These are phyloP conservation scores for Paraleonurus japonicus DNA, from an alignment of 257 asterid species.

Conservation along the genomic window DNA sequence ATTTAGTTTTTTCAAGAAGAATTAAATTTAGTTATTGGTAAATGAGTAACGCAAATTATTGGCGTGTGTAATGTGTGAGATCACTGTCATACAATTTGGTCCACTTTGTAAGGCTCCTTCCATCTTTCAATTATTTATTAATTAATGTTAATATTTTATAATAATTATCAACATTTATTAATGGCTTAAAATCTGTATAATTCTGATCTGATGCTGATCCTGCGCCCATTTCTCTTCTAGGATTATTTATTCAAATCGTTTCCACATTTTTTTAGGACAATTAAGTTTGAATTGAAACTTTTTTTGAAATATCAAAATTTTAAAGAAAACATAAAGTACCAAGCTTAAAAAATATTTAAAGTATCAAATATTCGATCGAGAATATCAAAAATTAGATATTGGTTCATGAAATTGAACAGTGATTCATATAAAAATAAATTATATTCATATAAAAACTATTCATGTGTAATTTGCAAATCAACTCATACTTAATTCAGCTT, in stretches of 20 bases:
- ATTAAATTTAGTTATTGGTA: neutral
- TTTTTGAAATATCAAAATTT: too few relatives aligned
- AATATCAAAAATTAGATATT: too few relatives aligned
- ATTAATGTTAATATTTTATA: neutral
- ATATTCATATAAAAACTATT: too few relatives aligned
- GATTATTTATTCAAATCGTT: neutral
- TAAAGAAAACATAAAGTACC: too few relatives aligned
- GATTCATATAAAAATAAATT: too few relatives aligned
- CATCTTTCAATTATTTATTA: neutral
- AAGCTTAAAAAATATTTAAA: too few relatives aligned
- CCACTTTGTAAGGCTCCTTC: slow-evolving; percentile 1
- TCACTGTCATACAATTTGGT: slow-evolving; percentile 33
- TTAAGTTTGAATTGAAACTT: too few relatives aligned
- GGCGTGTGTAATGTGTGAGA: slow-evolving; percentile 41
- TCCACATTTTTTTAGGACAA: neutral
- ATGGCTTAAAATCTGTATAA: neutral
- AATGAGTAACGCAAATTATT: slow-evolving; percentile 42
- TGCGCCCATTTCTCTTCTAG: neutral
- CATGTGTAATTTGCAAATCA: too few relatives aligned
- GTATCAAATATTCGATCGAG: too few relatives aligned
- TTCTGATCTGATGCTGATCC: neutral
- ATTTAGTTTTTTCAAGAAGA: neutral
- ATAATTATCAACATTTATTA: too few relatives aligned
- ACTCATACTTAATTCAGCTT: too few relatives aligned
- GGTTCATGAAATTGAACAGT: too few relatives aligned